Evolutionary conservation across 2,329 filamentous ascomycete species (phyloP).

Genomic region (Taxawa tesnikishii): DNA sequence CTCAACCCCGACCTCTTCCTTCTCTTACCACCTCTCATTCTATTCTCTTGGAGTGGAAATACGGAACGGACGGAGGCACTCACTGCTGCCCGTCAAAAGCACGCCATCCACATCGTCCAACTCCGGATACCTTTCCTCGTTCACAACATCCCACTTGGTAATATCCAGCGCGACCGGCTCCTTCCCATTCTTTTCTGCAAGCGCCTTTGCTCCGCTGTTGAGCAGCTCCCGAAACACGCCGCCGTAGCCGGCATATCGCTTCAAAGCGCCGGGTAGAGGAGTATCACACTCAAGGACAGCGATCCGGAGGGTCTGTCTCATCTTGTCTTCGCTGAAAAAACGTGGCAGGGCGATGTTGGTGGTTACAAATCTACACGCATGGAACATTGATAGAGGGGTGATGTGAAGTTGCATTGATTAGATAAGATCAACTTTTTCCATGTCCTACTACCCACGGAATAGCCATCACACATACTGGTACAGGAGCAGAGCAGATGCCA

Average conservation of each 20-base stretch:
- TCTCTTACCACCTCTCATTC: not conserved
- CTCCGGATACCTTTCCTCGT: conserved; percentile 54
- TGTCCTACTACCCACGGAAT: too few relatives aligned
- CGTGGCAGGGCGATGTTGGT: too few relatives aligned
- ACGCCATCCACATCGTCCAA: conserved; percentile 69
- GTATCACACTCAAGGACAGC: conserved; percentile 83
- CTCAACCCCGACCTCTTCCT: conserved; percentile 1
- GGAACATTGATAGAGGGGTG: too few relatives aligned
- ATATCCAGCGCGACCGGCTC: conserved; percentile 39
- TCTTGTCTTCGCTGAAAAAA: not conserved
- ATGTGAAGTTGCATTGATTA: too few relatives aligned
- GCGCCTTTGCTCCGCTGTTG: conserved; percentile 30
- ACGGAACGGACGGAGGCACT: conserved; percentile 8
- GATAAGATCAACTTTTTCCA: too few relatives aligned
- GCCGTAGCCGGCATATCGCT: conserved; percentile 60
- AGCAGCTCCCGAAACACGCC: conserved; percentile 45
- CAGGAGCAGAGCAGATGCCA: too few relatives aligned
- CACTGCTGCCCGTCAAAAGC: conserved; percentile 55
- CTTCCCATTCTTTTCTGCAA: conserved; percentile 2
- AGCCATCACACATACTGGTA: too few relatives aligned
- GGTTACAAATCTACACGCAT: too few relatives aligned
- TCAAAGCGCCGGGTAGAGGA: conserved; percentile 51
- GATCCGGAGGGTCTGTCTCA: conserved; percentile 46
- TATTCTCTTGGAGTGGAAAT: not conserved
- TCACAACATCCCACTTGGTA: conserved; percentile 59